phyloP scores from a whole-genome alignment of 768 basidiomycete genomes.

The Suillus decipiens region DNA sequence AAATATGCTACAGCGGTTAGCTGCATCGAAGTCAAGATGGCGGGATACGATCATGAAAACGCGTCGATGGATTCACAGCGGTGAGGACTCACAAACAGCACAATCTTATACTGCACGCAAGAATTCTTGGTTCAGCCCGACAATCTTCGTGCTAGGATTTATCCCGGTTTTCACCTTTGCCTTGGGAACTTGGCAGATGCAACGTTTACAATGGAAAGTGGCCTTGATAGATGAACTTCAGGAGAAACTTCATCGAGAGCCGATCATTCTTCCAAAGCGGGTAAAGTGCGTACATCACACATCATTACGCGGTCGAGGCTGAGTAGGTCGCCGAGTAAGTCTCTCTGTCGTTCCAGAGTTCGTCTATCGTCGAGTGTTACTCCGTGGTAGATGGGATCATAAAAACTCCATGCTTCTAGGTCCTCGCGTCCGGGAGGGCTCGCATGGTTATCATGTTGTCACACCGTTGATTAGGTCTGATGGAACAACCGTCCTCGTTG shows the following conservation, averaged over 20 bases:
- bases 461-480: slow-evolving; percentile 81
- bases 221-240: slow-evolving; percentile 92
- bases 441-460: slow-evolving; percentile 83
- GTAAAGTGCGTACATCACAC: slow-evolving; percentile 69
- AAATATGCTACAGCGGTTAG: slow-evolving; percentile 2
- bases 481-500: slow-evolving; percentile 85
- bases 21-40: slow-evolving; percentile 15
- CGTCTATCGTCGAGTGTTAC: slow-evolving; percentile 79
- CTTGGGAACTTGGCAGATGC: slow-evolving; percentile 92
- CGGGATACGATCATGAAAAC: slow-evolving; percentile 10
- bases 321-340: slow-evolving; percentile 37
- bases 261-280: slow-evolving; percentile 75
- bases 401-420: slow-evolving; percentile 76
- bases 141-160: slow-evolving; percentile 74
- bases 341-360: slow-evolving; percentile 85
- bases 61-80: slow-evolving; percentile 20
- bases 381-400: slow-evolving; percentile 81
- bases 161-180: slow-evolving; percentile 91
- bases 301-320: slow-evolving; percentile 17
- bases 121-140: slow-evolving; percentile 65
- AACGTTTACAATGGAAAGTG: slow-evolving; percentile 93
- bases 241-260: slow-evolving; percentile 79
- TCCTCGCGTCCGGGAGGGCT: slow-evolving; percentile 88
- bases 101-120: slow-evolving; percentile 59
- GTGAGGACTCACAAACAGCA: slow-evolving; percentile 24